Conservation (phyloP, 371 early-diverging fungal genomes). For the Saksenaea vasiformis region DNA sequence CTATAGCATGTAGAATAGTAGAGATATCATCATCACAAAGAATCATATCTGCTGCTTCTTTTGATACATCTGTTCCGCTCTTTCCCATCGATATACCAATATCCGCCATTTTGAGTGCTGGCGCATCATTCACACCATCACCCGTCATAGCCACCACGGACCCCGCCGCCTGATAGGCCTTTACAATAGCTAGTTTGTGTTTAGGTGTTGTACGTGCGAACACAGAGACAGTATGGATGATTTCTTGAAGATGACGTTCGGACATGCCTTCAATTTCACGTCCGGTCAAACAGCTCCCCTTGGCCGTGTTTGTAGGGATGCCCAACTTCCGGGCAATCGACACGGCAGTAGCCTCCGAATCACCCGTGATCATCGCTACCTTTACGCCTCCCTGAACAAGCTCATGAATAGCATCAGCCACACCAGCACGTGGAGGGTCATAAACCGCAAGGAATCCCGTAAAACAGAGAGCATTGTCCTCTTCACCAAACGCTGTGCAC, state of each 20-base stretch:
- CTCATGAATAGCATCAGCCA: constrained; percentile 63
- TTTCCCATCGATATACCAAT: constrained; percentile 93
- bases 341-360: constrained; percentile 80
- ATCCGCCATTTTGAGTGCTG: constrained; percentile 87
- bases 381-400: constrained; percentile 76
- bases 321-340: constrained; percentile 81
- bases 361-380: constrained; percentile 91
- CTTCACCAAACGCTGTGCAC: constrained; percentile 76
- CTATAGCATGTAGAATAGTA: constrained; percentile 83
- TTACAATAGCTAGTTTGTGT: constrained; percentile 87
- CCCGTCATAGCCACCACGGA: constrained; percentile 91
- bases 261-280: constrained; percentile 70
- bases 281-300: constrained; percentile 68
- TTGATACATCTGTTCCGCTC: constrained; percentile 88
- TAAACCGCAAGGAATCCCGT: constrained; percentile 85
- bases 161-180: constrained; percentile 74
- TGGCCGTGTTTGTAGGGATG: constrained; percentile 62
- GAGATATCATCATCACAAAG: constrained; percentile 87
- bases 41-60: constrained; percentile 93
- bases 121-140: constrained; percentile 97
- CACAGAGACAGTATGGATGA: constrained; percentile 63
- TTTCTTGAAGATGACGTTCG: constrained; percentile 63
- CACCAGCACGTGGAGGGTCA: constrained; percentile 83
- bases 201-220: constrained; percentile 93
- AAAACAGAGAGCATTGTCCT: constrained; percentile 60